Conservation (phyloP, 768 basidiomycete genomes). For the Tulasnella sp. region DNA sequence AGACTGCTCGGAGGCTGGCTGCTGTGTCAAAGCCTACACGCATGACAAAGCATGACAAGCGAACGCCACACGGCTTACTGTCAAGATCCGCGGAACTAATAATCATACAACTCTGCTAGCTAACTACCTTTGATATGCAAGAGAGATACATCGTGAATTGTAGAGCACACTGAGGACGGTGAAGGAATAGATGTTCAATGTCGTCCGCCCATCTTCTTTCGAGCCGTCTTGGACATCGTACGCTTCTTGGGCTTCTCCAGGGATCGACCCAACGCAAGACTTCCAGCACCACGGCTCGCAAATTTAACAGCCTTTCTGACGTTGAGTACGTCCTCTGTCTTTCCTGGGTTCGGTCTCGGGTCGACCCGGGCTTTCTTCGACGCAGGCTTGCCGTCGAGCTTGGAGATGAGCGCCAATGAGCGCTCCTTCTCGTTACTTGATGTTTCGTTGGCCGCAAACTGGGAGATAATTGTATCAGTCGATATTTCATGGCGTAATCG, state of each 20-base stretch:
- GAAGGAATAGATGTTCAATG: not conserved
- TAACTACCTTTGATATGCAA: not conserved
- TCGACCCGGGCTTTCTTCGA: constrained; percentile 47
- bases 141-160: not conserved
- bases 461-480: not conserved
- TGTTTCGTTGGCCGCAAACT: constrained; percentile 83
- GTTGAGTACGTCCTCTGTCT: constrained; percentile 50
- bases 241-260: not conserved
- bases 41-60: not conserved
- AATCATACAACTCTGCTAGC: not conserved
- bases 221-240: not conserved
- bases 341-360: constrained; percentile 33
- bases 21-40: not conserved
- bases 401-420: constrained; percentile 63
- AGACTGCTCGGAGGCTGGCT: not conserved
- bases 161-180: not conserved
- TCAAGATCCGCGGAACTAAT: not conserved
- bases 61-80: not conserved
- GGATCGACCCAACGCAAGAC: constrained; percentile 38
- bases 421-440: constrained; percentile 54
- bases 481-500: not conserved
- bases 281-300: constrained; percentile 59
- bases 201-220: constrained; percentile 2
- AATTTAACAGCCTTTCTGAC: constrained; percentile 77
- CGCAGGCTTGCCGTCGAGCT: constrained; percentile 48